Conservation (phyloP, 208 protist species). For the Trypanosoma rangeli region DNA sequence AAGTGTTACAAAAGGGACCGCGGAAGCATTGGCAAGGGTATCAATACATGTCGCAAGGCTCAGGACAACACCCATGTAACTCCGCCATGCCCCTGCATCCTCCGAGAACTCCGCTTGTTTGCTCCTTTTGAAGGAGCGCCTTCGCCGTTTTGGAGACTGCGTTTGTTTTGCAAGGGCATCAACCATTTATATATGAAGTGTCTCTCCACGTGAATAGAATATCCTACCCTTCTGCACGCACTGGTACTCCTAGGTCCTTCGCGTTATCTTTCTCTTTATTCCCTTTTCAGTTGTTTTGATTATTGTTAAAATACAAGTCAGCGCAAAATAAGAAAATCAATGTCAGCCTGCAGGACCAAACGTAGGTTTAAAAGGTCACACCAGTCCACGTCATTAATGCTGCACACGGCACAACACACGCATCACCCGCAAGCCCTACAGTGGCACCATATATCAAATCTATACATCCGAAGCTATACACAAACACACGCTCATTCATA, state of each 20-base stretch:
- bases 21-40: conserved; percentile 10
- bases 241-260: too few species aligned
- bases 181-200: neutral
- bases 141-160: neutral
- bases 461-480: neutral
- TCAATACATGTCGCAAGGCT: conserved; percentile 12
- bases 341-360: neutral
- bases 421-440: neutral
- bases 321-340: neutral
- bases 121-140: neutral
- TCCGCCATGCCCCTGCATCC: neutral
- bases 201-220: too few species aligned
- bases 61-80: conserved; percentile 1
- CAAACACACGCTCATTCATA: neutral
- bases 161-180: neutral
- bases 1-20: conserved; percentile 12
- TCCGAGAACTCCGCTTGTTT: neutral
- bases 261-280: neutral
- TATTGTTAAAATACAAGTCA: neutral
- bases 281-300: neutral
- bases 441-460: neutral
- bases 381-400: neutral
- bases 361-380: neutral
- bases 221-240: too few species aligned
- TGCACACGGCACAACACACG: neutral